phyloP scores from a whole-genome alignment of 495 filamentous ascomycete genomes.

The Podospora pseudocomata region DNA sequence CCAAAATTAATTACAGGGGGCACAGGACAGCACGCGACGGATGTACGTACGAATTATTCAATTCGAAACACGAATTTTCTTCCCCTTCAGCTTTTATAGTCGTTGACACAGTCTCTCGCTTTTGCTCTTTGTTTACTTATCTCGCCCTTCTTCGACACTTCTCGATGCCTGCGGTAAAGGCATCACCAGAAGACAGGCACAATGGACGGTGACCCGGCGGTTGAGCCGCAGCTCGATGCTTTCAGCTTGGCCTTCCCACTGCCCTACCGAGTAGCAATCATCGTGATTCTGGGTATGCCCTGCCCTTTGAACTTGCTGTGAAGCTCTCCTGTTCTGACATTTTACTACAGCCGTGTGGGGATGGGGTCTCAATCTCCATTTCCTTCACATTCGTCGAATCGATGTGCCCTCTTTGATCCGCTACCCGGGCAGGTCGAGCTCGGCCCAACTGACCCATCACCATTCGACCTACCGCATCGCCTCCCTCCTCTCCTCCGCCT shows the following conservation, averaged over 20 bases:
- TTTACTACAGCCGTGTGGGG: slow-evolving; percentile 72
- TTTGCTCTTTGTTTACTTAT: slow-evolving; percentile 18
- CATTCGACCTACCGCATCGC: slow-evolving; percentile 80
- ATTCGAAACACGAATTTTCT: slow-evolving; percentile 12
- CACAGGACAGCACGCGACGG: slow-evolving; percentile 13
- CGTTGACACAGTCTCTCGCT: neutral
- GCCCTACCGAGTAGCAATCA: slow-evolving; percentile 74
- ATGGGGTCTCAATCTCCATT: slow-evolving; percentile 84
- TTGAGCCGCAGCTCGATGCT: slow-evolving; percentile 75
- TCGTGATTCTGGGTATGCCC: slow-evolving; percentile 71
- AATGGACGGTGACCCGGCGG: slow-evolving; percentile 78
- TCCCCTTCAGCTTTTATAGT: slow-evolving; percentile 5
- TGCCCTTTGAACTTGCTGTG: neutral
- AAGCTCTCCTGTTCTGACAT: slow-evolving; percentile 1
- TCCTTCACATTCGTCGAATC: slow-evolving; percentile 68
- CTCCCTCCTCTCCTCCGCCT: slow-evolving; percentile 64
- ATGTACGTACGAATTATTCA: neutral
- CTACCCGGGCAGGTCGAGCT: slow-evolving; percentile 65
- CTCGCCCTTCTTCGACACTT: slow-evolving; percentile 5
- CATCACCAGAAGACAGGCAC: slow-evolving; percentile 34
- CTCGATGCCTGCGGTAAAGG: slow-evolving; percentile 25
- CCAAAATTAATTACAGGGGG: slow-evolving; percentile 21
- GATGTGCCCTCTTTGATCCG: slow-evolving; percentile 76
- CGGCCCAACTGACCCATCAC: slow-evolving; percentile 67
- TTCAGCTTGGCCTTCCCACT: slow-evolving; percentile 84